Evolutionary conservation across 2,329 filamentous ascomycete genomes (phyloP).

Genomic region (Cladorrhinum sp.): DNA sequence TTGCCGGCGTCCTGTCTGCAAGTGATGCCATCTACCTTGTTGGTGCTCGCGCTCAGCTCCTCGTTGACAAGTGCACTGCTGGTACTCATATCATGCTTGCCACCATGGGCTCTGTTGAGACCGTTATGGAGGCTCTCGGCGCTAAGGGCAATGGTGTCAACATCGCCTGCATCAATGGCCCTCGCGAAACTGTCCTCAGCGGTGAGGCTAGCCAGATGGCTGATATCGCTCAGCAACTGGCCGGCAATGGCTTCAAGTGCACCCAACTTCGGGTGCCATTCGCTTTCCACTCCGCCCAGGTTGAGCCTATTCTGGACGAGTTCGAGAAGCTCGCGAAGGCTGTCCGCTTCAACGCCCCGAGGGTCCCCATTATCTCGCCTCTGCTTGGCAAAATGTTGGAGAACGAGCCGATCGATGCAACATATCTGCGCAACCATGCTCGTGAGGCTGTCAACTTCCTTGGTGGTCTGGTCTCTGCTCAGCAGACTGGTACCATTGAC

Average conservation of each 20-base stretch:
- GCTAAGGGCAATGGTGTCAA: slow-evolving; percentile 42
- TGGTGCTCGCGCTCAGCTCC: slow-evolving; percentile 62
- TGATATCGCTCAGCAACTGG: slow-evolving; percentile 41
- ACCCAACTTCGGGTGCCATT: slow-evolving; percentile 49
- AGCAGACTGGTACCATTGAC: slow-evolving; percentile 57
- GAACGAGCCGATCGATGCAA: slow-evolving; percentile 53
- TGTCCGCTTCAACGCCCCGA: slow-evolving; percentile 43
- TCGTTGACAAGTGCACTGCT: slow-evolving; percentile 62
- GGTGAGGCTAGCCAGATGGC: slow-evolving; percentile 43
- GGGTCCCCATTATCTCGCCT: slow-evolving; percentile 65
- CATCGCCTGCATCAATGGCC: slow-evolving; percentile 72
- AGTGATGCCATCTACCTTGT: slow-evolving; percentile 71
- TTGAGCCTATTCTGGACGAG: slow-evolving; percentile 54
- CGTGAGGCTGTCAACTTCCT: slow-evolving; percentile 69
- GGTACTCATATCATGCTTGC: slow-evolving; percentile 62
- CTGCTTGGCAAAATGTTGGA: slow-evolving; percentile 61
- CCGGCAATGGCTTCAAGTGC: slow-evolving; percentile 39
- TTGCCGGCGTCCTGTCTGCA: slow-evolving; percentile 67
- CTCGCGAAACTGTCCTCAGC: slow-evolving; percentile 69
- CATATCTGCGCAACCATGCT: slow-evolving; percentile 63
- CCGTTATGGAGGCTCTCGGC: slow-evolving; percentile 51
- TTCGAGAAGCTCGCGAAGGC: slow-evolving; percentile 48
- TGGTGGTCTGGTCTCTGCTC: slow-evolving; percentile 57
- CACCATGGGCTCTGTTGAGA: slow-evolving; percentile 46
- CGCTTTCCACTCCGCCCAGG: slow-evolving; percentile 53